Evolutionary conservation across 441 rosid genomes (phyloP).

Genomic region (Theobroma grandiflorum): DNA sequence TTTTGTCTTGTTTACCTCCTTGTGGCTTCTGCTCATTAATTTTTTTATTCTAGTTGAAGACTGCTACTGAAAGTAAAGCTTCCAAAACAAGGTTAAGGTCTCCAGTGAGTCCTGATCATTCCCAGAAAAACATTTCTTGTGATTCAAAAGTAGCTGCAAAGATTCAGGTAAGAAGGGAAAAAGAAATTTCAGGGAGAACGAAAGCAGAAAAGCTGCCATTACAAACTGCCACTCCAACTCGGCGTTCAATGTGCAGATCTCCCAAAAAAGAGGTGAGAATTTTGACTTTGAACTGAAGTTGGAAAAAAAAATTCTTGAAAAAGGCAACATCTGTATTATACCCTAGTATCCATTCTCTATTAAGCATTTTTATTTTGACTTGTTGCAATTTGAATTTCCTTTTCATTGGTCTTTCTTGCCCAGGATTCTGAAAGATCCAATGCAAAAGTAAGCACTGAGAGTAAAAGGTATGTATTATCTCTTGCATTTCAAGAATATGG

Average conservation of each 20-base stretch:
- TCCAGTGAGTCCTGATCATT: slow-evolving; percentile 26
- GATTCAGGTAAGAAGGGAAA: slow-evolving; percentile 37
- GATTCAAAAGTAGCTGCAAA: slow-evolving; percentile 39
- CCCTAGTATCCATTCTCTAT: background rate
- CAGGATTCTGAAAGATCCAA: slow-evolving; percentile 51
- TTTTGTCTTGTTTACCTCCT: background rate
- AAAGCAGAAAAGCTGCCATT: slow-evolving; percentile 43
- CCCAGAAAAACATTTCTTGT: slow-evolving; percentile 26
- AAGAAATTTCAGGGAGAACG: slow-evolving; percentile 34
- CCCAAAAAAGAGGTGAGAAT: slow-evolving; percentile 46
- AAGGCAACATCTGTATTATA: background rate
- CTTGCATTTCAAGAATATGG: slow-evolving; percentile 22
- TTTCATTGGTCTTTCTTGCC: slow-evolving; percentile 20
- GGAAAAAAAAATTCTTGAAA: background rate
- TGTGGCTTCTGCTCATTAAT: background rate
- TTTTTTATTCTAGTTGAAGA: slow-evolving; percentile 35
- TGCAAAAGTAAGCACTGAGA: slow-evolving; percentile 42
- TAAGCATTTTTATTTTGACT: background rate
- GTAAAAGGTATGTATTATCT: slow-evolving; percentile 53
- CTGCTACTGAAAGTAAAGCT: slow-evolving; percentile 33
- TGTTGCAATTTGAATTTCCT: background rate
- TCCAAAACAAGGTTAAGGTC: slow-evolving; percentile 38
- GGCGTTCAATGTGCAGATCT: slow-evolving; percentile 32
- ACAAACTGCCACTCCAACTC: slow-evolving; percentile 37
- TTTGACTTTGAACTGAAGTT: background rate